Evolutionary conservation across 179 eudicot genomes (phyloP).

Genomic region (Kewa caespitosa): DNA sequence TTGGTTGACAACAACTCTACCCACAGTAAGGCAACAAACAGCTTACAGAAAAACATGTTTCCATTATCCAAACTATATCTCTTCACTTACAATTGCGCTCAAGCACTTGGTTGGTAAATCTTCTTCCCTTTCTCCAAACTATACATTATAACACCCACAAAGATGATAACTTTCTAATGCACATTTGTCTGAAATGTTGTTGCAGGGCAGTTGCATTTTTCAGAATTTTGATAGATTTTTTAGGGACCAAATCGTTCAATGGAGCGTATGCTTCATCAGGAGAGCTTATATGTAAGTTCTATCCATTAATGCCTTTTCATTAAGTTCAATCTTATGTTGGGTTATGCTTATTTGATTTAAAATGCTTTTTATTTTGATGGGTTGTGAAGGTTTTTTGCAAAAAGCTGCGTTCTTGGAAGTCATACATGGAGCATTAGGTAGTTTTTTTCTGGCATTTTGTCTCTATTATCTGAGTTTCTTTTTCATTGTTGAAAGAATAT

Average conservation of each 20-base stretch:
- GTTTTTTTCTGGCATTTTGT: background rate
- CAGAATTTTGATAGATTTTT: slow-evolving; percentile 35
- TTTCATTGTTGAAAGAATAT: too few species aligned
- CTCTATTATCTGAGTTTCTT: background rate
- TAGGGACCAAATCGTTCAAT: slow-evolving; percentile 40
- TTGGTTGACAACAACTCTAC: too few species aligned
- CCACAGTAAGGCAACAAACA: too few species aligned
- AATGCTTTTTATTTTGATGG: slow-evolving; percentile 11
- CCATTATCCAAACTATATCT: slow-evolving; percentile 52
- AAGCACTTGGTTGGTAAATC: slow-evolving; percentile 72
- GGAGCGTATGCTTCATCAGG: slow-evolving; percentile 67
- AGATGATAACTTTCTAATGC: background rate
- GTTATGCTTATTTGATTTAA: background rate
- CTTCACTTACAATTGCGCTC: slow-evolving; percentile 64
- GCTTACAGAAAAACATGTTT: slow-evolving; percentile 33
- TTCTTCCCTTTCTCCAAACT: slow-evolving; percentile 14
- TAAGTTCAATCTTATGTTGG: background rate
- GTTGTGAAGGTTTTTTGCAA: slow-evolving; percentile 61
- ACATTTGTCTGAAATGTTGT: background rate
- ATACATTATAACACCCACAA: background rate
- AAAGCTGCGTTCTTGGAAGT: slow-evolving; percentile 76
- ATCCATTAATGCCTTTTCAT: background rate
- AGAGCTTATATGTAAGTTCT: slow-evolving; percentile 53
- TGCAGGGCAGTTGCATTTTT: slow-evolving; percentile 58
- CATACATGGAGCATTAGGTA: slow-evolving; percentile 82